These are phyloP conservation scores for Pestalotiopsis sp. DNA, from an alignment of 2,329 filamentous ascomycete genomes.

Conservation along the genomic window DNA sequence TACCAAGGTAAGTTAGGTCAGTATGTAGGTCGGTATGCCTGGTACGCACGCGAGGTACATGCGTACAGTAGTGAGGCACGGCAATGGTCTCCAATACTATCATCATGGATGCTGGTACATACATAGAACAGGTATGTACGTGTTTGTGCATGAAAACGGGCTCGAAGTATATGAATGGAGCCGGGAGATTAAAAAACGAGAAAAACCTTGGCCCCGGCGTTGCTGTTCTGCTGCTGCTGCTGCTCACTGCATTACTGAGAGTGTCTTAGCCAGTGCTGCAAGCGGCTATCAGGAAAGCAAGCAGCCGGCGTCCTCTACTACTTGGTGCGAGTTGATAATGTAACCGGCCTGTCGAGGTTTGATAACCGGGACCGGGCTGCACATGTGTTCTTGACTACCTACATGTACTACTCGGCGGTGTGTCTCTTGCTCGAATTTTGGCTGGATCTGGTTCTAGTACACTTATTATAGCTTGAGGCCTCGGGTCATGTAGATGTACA, in stretches of 20 bases:
- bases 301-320: background rate
- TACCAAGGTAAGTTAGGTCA: too few species aligned
- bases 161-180: background rate
- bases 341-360: too few species aligned
- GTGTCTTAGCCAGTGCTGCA: background rate
- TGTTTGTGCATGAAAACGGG: background rate
- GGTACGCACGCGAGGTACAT: background rate
- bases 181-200: background rate
- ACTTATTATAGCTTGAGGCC: too few species aligned
- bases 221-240: background rate
- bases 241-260: background rate
- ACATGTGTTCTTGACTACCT: too few species aligned
- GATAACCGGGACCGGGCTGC: too few species aligned
- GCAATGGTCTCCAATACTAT: too few species aligned
- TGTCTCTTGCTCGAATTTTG: too few species aligned
- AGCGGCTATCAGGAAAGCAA: conserved; percentile 9
- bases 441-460: too few species aligned
- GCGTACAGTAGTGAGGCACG: background rate
- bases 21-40: too few species aligned
- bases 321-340: background rate
- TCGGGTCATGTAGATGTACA: too few species aligned
- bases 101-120: background rate
- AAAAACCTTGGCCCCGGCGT: background rate
- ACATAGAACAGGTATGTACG: background rate
- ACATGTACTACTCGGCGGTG: too few species aligned